Base-by-base conservation (phyloP, 345 rosid genomes). In the Arabidopsis arenosa region DNA sequence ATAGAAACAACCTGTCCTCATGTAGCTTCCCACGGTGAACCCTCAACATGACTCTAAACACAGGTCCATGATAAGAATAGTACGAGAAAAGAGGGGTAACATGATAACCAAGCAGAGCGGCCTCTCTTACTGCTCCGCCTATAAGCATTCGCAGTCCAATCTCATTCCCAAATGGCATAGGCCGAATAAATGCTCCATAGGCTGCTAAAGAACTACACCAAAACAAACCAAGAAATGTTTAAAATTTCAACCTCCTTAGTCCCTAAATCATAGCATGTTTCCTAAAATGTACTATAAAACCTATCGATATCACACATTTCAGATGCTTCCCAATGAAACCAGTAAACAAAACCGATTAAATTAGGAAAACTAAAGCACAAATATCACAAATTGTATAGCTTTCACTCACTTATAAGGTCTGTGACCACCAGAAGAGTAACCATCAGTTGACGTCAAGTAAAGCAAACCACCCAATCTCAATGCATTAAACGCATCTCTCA, bases 401-500 rank as follows among this genome's bases (percentile, higher is more conserved):
- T 68, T 15, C 13, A 85, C 93, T 86, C 75, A 91, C 96, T 89
- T 88, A 7, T 84, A 71, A 81, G 98, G 98, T 63, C 93, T 83
- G 81, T 92, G 97, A 65, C 97, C 98, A n/a, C 97, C 97, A 11
- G 98, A 92, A 36, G 96, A 89, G 81, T 76, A 89, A 0, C 98
- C 98, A 79, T 92, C 97, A 1, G 97, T 90, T 39, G 91, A 90
- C 0, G 98, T 94, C 21, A 82, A 71, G 66, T 94, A 94, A 73
- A 90, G 86, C 89, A 92, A 84, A 17, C 97, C 97, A 33, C 82
- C 95, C 35, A 87, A 72, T 58, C 57, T 86, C 83, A 89, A 74
- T 7, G 91, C 68, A 71, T 74, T 77, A 80, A 90, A 86, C 6
- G 93, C 95, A 41, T 90, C 84, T 80, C 97, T 79, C 57, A 92